Conservation (phyloP, 2,329 filamentous ascomycete genomes). For the Penicillium sp. region DNA sequence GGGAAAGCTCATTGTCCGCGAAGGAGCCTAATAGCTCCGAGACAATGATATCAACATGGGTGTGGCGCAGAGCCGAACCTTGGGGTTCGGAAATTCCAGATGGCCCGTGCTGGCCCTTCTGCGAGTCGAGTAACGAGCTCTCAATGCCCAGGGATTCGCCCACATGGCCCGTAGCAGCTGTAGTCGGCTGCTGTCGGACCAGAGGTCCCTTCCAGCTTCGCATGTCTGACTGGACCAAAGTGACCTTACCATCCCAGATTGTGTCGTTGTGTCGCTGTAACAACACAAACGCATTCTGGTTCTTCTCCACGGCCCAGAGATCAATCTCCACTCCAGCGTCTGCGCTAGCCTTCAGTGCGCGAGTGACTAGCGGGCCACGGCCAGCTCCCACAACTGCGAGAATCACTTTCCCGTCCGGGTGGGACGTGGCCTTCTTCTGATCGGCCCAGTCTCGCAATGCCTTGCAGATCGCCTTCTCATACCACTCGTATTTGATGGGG, state of each 20-base stretch:
- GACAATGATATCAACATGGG: slow-evolving; percentile 77
- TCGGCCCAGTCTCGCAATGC: slow-evolving; percentile 77
- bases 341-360: slow-evolving; percentile 76
- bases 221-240: slow-evolving; percentile 95
- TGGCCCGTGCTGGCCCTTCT: slow-evolving; percentile 31
- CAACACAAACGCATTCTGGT: slow-evolving; percentile 94
- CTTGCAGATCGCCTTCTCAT: slow-evolving; percentile 77
- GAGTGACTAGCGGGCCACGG: slow-evolving; percentile 84
- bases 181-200: slow-evolving; percentile 24
- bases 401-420: slow-evolving; percentile 68
- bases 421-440: slow-evolving; percentile 71
- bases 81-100: slow-evolving; percentile 44
- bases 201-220: slow-evolving; percentile 84
- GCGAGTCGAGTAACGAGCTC: slow-evolving; percentile 23
- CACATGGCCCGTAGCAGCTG: slow-evolving; percentile 24
- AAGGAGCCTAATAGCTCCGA: slow-evolving; percentile 92
- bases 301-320: slow-evolving; percentile 95
- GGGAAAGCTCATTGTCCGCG: slow-evolving; percentile 93
- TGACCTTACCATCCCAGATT: slow-evolving; percentile 77
- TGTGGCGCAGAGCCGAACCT: slow-evolving; percentile 32
- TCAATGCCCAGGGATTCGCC: slow-evolving; percentile 38
- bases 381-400: slow-evolving; percentile 92
- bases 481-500: slow-evolving; percentile 96
- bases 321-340: slow-evolving; percentile 74
- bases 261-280: slow-evolving; percentile 80